Conservation (phyloP, 2,329 filamentous ascomycete species). For the Teratosphaeria zuluensis region DNA sequence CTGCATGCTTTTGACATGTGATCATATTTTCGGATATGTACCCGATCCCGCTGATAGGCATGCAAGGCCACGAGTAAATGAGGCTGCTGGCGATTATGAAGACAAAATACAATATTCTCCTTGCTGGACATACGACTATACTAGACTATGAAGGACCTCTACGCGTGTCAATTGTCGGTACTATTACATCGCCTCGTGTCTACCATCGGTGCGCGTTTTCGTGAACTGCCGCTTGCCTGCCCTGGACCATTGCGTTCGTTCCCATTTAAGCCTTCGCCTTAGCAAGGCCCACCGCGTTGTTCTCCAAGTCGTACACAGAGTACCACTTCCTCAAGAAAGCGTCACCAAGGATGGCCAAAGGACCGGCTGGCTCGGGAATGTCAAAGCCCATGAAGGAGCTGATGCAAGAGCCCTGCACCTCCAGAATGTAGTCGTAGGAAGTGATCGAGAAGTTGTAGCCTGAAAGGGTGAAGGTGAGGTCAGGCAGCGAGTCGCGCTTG, state of each 20-base stretch:
- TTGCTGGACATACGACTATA: background rate
- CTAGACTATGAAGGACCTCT: background rate
- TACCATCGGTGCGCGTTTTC: background rate
- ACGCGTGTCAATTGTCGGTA: background rate
- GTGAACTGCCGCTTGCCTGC: background rate
- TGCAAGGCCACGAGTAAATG: too few relatives aligned
- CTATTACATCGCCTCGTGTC: background rate
- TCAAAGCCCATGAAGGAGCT: slow-evolving; percentile 96
- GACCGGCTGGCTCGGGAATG: slow-evolving; percentile 71
- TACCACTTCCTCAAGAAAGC: slow-evolving; percentile 76
- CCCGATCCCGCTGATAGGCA: background rate
- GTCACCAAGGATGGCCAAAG: slow-evolving; percentile 89
- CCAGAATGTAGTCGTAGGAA: slow-evolving; percentile 87
- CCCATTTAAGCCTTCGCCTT: slow-evolving; percentile 42
- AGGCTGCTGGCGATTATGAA: background rate
- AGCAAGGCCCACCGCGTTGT: slow-evolving; percentile 79
- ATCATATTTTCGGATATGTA: background rate
- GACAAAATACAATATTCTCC: background rate
- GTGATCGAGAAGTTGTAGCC: slow-evolving; percentile 90
- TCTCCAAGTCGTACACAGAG: slow-evolving; percentile 92
- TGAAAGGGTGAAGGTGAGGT: slow-evolving; percentile 80
- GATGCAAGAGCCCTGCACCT: slow-evolving; percentile 91
- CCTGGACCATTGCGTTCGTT: too few relatives aligned
- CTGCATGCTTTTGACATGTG: background rate
- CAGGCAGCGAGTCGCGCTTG: slow-evolving; percentile 73